Conservation (phyloP, 495 filamentous ascomycete species). For the Entonaema liquescens region DNA sequence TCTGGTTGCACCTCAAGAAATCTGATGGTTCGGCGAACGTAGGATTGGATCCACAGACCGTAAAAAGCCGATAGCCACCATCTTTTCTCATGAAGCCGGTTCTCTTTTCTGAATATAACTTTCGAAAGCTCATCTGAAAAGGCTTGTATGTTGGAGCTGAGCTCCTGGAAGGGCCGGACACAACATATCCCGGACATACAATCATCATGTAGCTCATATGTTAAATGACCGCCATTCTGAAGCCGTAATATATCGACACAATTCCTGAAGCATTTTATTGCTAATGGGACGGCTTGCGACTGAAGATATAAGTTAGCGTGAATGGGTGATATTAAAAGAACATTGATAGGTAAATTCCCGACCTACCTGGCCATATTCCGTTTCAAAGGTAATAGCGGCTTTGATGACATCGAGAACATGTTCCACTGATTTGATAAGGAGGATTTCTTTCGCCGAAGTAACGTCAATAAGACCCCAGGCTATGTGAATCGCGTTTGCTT, state of each 20-base stretch:
- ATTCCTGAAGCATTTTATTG: conserved; percentile 32
- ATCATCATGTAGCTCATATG: conserved; percentile 20
- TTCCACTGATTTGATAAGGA: conserved; percentile 24
- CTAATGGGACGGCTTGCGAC: conserved; percentile 27
- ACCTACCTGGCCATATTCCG: conserved; percentile 37
- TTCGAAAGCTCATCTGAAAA: conserved; percentile 39
- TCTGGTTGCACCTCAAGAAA: conserved; percentile 26
- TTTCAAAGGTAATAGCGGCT: conserved; percentile 38
- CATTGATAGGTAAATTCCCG: not conserved
- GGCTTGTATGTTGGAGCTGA: conserved; percentile 29
- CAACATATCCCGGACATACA: conserved; percentile 20
- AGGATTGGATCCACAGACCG: conserved; percentile 42
- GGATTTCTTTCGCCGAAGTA: conserved; percentile 14
- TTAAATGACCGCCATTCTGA: conserved; percentile 22
- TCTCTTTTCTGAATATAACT: conserved; percentile 40
- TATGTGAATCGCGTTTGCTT: conserved; percentile 28
- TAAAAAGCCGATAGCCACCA: conserved; percentile 44
- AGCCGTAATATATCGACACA: conserved; percentile 37
- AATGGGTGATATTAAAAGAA: not conserved
- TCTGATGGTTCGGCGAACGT: conserved; percentile 35
- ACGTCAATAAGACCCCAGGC: conserved; percentile 36
- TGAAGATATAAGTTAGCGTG: not conserved
- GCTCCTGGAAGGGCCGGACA: conserved; percentile 21
- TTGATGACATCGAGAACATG: conserved; percentile 37
- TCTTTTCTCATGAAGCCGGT: conserved; percentile 37